A percentile compares a stretch with the other conserved stretches of the same genome.
Evolutionary conservation across 805 yeast genomes (phyloP).

Genomic region (Barnettozyma sucrosica): DNA sequence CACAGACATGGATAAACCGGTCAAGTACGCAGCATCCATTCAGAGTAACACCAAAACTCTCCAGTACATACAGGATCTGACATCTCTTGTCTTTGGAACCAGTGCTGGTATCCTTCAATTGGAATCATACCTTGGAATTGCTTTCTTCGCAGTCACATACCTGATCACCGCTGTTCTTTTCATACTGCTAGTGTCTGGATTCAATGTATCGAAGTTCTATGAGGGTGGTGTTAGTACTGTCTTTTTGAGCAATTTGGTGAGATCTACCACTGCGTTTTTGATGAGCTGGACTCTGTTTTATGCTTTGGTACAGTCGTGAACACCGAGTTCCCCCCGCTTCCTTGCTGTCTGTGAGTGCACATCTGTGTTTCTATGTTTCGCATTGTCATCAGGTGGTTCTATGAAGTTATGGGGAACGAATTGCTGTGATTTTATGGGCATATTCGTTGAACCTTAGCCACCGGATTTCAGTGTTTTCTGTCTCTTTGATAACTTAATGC

Average conservation of each 20-base stretch:
- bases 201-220: slow-evolving; percentile 10
- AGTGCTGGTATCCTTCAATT: slow-evolving; percentile 23
- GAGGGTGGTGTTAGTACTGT: slow-evolving; percentile 14
- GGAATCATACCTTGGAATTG: slow-evolving; percentile 21
- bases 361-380: too few species aligned
- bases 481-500: too few species aligned
- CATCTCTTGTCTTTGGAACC: slow-evolving; percentile 21
- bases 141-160: slow-evolving; percentile 13
- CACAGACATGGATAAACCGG: slow-evolving; percentile 19
- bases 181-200: slow-evolving; percentile 4
- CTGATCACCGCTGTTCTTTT: slow-evolving; percentile 9
- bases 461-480: too few species aligned
- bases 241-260: slow-evolving; percentile 12
- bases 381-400: background rate
- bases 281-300: slow-evolving; percentile 24
- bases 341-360: too few species aligned
- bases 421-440: too few species aligned
- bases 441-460: too few species aligned
- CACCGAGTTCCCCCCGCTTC: too few species aligned
- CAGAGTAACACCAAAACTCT: slow-evolving; percentile 10
- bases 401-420: too few species aligned
- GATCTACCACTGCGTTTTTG: slow-evolving; percentile 19
- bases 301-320: slow-evolving; percentile 23
- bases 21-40: slow-evolving; percentile 13
- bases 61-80: slow-evolving; percentile 22